Base-by-base conservation (phyloP, 2,329 filamentous ascomycete species). In the Chaetomiaceae sp. region DNA sequence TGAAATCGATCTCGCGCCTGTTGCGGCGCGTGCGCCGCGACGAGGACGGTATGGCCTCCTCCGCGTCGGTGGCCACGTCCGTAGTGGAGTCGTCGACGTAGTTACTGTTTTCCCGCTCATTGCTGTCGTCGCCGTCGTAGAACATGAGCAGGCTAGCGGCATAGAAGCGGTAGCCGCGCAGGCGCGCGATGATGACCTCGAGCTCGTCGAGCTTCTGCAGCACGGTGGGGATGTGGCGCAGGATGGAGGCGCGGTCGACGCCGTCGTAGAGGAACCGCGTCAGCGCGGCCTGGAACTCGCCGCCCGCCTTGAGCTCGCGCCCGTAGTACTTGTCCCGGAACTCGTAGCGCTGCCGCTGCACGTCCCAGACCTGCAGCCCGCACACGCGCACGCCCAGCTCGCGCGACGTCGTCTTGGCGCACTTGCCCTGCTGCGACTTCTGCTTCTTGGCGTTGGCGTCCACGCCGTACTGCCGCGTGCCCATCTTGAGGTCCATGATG, bases 241-340 rank as follows among this genome's bases (percentile, higher is more conserved):
- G 73, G 8, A 95, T 84, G 60, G 88, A 90, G 26, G 79, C 73
- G 60, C 88, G 79, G 54, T 90, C 88, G 18, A 88, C 76, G 0
- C 91, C 93, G 56, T 97, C 88, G 64, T 89, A 95, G 51, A 98
- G 78, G 62, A 97, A 98, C 22, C 86, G 81, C 42, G 83, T 91
- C 5, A 98, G 73, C 0, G 90, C 90, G 49, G 85, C 81, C 61
- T 95, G 87, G 59, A 98, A 97, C 61, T 97, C 88, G 3, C 77
- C 74, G 2, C 93, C 93, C 3, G 86, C 88, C 65, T 90, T 90
- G 27, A 98, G 72, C 56, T 88, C 81, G 44, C 93, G 84, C 2
- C 93, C 93, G 62, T 88, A 95, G 65, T 98, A 98, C 67, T 98
- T 98, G 75, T 98, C 93, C 62, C 95, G 86, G 62, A 97, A 98